Percentiles rank a stretch among this genome's conserved stretches.
Conservation (phyloP, 805 yeast species). For the Starmera pachycereana region DNA sequence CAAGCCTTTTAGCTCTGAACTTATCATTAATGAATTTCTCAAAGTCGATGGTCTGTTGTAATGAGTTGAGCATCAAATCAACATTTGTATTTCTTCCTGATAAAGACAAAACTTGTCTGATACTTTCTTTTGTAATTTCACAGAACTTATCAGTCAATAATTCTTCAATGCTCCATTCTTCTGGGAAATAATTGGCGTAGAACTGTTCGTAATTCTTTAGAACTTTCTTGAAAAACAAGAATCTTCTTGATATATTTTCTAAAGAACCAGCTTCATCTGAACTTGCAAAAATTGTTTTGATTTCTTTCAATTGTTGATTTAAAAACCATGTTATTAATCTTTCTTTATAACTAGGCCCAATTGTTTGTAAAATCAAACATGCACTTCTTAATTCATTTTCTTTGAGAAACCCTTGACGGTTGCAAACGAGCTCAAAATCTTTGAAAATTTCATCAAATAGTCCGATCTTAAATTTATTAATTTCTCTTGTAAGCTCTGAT, state of each 20-base stretch:
- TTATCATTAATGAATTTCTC: conserved; percentile 62
- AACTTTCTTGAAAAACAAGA: conserved; percentile 67
- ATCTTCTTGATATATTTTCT: conserved; percentile 77
- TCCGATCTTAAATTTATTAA: conserved; percentile 47
- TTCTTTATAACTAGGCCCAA: conserved; percentile 46
- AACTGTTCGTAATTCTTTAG: conserved; percentile 47
- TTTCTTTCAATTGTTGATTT: conserved; percentile 58
- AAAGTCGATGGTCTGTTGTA: conserved; percentile 75
- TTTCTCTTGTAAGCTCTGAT: conserved; percentile 49
- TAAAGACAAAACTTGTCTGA: conserved; percentile 40
- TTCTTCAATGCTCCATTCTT: conserved; percentile 59
- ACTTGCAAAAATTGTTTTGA: conserved; percentile 61
- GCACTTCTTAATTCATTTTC: conserved; percentile 40
- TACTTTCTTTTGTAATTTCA: conserved; percentile 56
- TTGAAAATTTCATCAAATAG: conserved; percentile 60
- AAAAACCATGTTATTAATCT: conserved; percentile 68
- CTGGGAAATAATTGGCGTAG: conserved; percentile 50
- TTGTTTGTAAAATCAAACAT: conserved; percentile 57
- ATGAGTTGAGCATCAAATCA: conserved; percentile 53
- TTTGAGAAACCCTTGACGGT: conserved; percentile 18
- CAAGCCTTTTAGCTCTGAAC: conserved; percentile 26
- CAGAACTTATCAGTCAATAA: conserved; percentile 56
- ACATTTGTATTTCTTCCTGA: conserved; percentile 40
- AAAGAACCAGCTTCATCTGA: conserved; percentile 91
- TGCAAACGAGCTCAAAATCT: conserved; percentile 52